Conservation (phyloP, 148 eudicot species). For the Diospyros kaki region DNA sequence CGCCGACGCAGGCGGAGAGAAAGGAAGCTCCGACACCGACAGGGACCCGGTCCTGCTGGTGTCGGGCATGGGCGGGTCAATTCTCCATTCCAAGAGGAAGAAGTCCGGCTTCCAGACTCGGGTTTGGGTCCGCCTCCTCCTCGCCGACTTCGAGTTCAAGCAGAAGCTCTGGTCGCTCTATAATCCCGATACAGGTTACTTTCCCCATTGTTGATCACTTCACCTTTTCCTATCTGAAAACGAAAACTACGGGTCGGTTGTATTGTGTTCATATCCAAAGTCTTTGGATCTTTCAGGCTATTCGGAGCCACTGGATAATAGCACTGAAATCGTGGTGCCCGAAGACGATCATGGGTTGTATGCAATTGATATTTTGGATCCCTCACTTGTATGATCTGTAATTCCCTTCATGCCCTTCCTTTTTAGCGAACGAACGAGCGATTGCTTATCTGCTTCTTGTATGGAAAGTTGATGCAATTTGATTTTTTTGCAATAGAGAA, state of each 20-base stretch:
- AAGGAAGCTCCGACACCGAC: conserved; percentile 21
- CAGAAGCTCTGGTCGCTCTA: conserved; percentile 71
- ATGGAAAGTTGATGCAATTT: too few species aligned
- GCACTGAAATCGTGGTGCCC: conserved; percentile 70
- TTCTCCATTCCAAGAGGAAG: conserved; percentile 58
- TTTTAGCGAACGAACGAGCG: neutral
- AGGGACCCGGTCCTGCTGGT: conserved; percentile 69
- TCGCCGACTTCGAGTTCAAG: conserved; percentile 84
- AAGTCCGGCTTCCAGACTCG: conserved; percentile 53
- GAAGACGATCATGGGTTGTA: conserved; percentile 87
- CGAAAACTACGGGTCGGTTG: neutral
- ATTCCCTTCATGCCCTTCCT: neutral
- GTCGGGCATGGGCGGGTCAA: conserved; percentile 75
- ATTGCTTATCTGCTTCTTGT: neutral
- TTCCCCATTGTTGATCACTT: too few species aligned
- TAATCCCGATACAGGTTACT: conserved; percentile 59
- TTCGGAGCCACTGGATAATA: conserved; percentile 65
- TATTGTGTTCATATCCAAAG: neutral
- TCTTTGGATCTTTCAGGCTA: conserved; percentile 53
- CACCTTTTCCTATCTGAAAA: neutral
- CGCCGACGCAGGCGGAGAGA: conserved; percentile 20
- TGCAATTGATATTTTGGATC: conserved; percentile 95
- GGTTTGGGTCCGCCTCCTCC: conserved; percentile 81
- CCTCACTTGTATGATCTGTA: conserved; percentile 59
- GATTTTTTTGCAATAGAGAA: too few species aligned